Conservation (phyloP, 2,329 filamentous ascomycete species). For the Curvularia sp. region DNA sequence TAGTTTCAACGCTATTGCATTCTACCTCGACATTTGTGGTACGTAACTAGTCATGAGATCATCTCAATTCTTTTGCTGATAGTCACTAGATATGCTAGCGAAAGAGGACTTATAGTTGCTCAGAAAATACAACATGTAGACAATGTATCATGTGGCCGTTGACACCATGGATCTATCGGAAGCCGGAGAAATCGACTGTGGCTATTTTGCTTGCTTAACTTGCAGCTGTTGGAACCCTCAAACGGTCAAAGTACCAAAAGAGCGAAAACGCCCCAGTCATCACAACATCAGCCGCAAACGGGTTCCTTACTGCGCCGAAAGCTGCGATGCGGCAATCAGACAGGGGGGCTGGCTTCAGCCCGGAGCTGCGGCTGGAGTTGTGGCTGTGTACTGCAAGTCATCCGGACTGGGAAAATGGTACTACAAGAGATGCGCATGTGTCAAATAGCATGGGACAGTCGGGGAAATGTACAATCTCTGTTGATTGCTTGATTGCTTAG, state of each 20-base stretch:
- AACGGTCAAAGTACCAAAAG: background rate
- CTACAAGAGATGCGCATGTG: background rate
- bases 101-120: conserved; percentile 44
- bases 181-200: background rate
- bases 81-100: conserved; percentile 47
- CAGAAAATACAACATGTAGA: background rate
- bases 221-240: background rate
- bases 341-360: conserved; percentile 17
- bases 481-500: background rate
- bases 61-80: background rate
- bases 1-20: conserved; percentile 69
- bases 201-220: background rate
- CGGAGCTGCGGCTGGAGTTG: conserved; percentile 35
- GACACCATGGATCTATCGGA: background rate
- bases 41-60: conserved; percentile 25
- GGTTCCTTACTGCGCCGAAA: conserved; percentile 11
- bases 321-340: conserved; percentile 18
- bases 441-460: background rate
- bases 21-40: conserved; percentile 72
- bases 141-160: background rate
- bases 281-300: conserved; percentile 22
- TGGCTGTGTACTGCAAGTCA: conserved; percentile 33
- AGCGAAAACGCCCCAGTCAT: background rate
- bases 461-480: background rate
- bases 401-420: conserved; percentile 7